Percentiles rank a stretch among this genome's conserved stretches.
phyloP scores from a whole-genome alignment of 2,329 filamentous ascomycete species.

The Boeremia exigua region DNA sequence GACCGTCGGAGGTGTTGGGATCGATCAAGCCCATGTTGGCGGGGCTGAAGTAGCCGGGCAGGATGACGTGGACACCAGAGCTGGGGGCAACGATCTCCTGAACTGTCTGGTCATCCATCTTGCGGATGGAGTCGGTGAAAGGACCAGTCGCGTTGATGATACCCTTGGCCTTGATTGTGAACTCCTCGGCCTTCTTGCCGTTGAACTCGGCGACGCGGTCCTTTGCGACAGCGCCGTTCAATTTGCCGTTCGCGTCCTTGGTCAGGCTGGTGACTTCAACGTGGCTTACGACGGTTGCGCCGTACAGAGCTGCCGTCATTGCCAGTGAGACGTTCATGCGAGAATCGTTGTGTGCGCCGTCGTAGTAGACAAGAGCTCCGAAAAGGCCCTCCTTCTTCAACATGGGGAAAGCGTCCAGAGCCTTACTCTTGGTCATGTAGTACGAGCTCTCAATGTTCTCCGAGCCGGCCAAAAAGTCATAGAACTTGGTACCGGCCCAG shows the following conservation, averaged over 20 bases:
- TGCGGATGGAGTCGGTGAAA: conserved; percentile 84
- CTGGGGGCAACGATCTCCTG: conserved; percentile 84
- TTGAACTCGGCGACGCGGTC: conserved; percentile 72
- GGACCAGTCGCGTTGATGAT: conserved; percentile 89
- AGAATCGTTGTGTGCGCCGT: conserved; percentile 90
- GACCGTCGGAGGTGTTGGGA: conserved; percentile 82
- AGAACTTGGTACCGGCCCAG: conserved; percentile 79
- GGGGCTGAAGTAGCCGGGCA: conserved; percentile 86
- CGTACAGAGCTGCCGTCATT: conserved; percentile 88
- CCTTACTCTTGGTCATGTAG: conserved; percentile 85
- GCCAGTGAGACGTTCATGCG: conserved; percentile 90
- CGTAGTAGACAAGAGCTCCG: conserved; percentile 87
- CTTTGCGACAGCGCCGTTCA: conserved; percentile 76
- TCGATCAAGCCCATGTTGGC: conserved; percentile 88
- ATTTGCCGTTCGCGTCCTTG: conserved; percentile 74
- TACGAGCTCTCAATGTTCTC: conserved; percentile 91
- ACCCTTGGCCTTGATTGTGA: conserved; percentile 77
- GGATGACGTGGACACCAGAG: conserved; percentile 84
- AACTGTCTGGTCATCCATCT: conserved; percentile 76
- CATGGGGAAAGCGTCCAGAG: conserved; percentile 88
- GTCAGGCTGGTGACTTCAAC: conserved; percentile 78
- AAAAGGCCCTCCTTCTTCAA: conserved; percentile 78
- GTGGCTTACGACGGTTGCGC: conserved; percentile 82
- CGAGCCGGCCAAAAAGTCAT: conserved; percentile 82
- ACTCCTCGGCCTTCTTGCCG: conserved; percentile 66